A percentile compares a stretch with the other conserved stretches of the same genome.
phyloP scores from a whole-genome alignment of 176 grass and related monocot genomes.

The Oryza australiensis region DNA sequence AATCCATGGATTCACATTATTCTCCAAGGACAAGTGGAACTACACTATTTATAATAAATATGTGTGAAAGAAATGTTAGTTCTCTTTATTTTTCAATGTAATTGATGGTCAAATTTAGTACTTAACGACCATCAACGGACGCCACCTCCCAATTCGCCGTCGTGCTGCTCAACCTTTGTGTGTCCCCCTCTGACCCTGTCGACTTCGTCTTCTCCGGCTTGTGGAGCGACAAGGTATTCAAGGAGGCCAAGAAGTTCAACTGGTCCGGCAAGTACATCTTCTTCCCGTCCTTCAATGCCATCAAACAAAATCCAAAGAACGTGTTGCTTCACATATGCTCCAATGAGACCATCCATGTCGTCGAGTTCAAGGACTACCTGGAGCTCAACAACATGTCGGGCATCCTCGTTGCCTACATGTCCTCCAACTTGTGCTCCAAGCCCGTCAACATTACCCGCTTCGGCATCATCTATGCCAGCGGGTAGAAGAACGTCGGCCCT shows the following conservation, averaged over 20 bases:
- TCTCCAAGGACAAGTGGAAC: too few species aligned
- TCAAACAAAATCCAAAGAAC: constrained; percentile 68
- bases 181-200: constrained; percentile 23
- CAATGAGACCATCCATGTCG: constrained; percentile 97
- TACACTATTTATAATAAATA: too few species aligned
- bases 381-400: constrained; percentile 42
- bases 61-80: too few species aligned
- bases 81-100: too few species aligned
- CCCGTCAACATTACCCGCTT: constrained; percentile 85
- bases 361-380: constrained; percentile 98
- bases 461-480: constrained; percentile 86
- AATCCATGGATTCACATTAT: too few species aligned
- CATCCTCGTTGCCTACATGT: constrained; percentile 94
- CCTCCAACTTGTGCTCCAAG: constrained; percentile 99
- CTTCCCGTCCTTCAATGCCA: constrained; percentile 49
- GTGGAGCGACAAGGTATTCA: constrained; percentile 97
- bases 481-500: constrained; percentile 94
- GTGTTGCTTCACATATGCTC: constrained; percentile 92
- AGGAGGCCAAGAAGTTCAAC: constrained; percentile 85
- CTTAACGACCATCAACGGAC: too few species aligned
- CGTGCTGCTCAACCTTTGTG: constrained; percentile 84
- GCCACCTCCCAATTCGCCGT: constrained; percentile 79
- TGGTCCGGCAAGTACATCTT: constrained; percentile 97
- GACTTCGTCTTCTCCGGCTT: constrained; percentile 86
- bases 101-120: too few species aligned